Evolutionary conservation across 176 grass and related monocot genomes (phyloP), one percentile per base, ranked within the genome.

Genomic region (Tillandsia fasciculata): DNA sequence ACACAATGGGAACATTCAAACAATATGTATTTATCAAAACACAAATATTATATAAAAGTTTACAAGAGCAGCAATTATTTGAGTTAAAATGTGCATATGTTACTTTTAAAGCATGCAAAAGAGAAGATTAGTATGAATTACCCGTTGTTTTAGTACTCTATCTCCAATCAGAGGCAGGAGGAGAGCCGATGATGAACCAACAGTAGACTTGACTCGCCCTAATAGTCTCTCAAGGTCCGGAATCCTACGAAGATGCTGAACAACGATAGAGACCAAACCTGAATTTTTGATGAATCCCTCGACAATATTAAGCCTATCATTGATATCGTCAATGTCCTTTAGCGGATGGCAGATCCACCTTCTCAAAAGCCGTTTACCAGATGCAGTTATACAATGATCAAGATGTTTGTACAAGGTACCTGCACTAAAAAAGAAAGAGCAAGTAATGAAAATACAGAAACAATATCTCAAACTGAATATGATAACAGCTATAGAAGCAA

Each of bases 381-480:
- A 91, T 83, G 88, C 76, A 29, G 88, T 96, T 73, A 96, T 59
- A 69, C 93, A 92, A 64, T 90, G 83, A 82, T 96, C 87, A 72
- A 96, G 83, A 80, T 90, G 81, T 64, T 92, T 96, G 75, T 87
- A 96, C 66, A 96, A 81, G 61, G 88, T 96, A 65, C 88, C 92
- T 96, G 58, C 1, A 66, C 75, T 58, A 26, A 14, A 71, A 64
- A 53, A 14, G 78, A 20, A 81, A 64, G 67, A 77, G 66, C 15
- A 53, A 48, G 9, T 6, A 11, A 59, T 49, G 53, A 64, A 54
- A 48, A 65, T 53, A 51, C 70, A 48, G 33, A 68, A 67, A 26
- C 47, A 53, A 58, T 74, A 3, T 54, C 72, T 15, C 67, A 51
- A 23, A 51, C 29, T 69, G 68, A 73, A 64, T 59, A 68, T 52